phyloP scores from a whole-genome alignment of 306 rosid genomes.

The Carpinus fangiana region DNA sequence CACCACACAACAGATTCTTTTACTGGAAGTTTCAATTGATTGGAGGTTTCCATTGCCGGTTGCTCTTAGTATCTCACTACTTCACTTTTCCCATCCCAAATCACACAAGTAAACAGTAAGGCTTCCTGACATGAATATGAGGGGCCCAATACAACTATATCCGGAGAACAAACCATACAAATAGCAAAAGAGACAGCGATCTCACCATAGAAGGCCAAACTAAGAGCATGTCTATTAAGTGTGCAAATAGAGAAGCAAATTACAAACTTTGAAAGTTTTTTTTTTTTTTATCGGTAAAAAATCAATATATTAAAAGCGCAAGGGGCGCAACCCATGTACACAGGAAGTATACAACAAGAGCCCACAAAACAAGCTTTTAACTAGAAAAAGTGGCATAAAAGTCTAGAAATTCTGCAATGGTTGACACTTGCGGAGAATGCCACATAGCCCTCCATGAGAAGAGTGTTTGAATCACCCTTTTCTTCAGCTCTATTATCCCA shows the following conservation, averaged over 20 bases:
- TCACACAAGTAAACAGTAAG: neutral
- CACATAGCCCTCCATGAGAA: no score
- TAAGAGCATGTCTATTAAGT: neutral
- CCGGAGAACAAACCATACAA: neutral
- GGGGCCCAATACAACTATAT: neutral
- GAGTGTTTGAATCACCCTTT: no score
- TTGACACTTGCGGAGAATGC: no score
- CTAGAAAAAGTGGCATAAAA: no score
- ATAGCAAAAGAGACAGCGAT: neutral
- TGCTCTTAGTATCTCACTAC: neutral
- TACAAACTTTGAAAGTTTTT: neutral
- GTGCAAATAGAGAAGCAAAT: neutral
- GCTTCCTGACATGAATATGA: neutral
- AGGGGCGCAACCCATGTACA: no score
- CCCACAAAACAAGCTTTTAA: no score
- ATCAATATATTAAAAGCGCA: no score
- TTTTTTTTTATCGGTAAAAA: no score
- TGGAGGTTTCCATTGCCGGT: neutral
- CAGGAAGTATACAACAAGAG: no score
- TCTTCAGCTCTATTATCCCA: no score
- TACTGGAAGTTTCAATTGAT: neutral
- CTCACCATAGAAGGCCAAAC: neutral
- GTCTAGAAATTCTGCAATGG: no score
- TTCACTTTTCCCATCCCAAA: neutral
- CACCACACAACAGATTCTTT: neutral